Evolutionary conservation across 441 rosid species (phyloP).

Genomic region (Eutrema salsugineum): DNA sequence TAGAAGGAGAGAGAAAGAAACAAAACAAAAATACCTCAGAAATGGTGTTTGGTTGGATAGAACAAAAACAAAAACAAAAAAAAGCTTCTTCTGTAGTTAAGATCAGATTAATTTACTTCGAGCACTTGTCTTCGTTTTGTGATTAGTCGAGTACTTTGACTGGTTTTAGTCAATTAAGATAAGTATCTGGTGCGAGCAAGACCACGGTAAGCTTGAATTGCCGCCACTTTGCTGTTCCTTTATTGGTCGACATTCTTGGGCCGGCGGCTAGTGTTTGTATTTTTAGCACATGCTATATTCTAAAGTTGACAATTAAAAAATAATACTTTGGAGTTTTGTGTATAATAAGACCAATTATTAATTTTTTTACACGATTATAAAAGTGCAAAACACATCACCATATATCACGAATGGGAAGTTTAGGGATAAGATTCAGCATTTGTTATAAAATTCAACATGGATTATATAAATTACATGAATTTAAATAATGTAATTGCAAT

Average conservation of each 20-base stretch:
- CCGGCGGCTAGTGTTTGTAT: conserved; percentile 33
- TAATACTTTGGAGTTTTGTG: neutral
- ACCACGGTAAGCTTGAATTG: neutral
- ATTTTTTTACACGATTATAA: neutral
- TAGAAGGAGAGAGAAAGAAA: conserved; percentile 1
- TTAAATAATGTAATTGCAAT: neutral
- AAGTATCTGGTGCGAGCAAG: neutral
- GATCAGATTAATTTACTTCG: conserved; percentile 11
- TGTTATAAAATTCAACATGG: conserved; percentile 11
- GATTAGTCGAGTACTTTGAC: conserved; percentile 24
- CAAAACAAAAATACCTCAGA: conserved; percentile 4
- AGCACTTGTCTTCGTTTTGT: neutral
- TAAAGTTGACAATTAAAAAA: neutral
- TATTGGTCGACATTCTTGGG: conserved; percentile 8
- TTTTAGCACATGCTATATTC: conserved; percentile 30
- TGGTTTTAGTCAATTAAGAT: conserved; percentile 7
- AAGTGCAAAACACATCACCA: neutral
- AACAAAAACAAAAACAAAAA: neutral
- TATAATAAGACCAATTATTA: neutral
- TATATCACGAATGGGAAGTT: neutral
- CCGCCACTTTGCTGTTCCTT: conserved; percentile 16
- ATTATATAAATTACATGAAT: neutral
- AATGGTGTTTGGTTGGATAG: conserved; percentile 22
- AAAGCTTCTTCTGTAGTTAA: neutral
- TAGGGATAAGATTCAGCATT: neutral